Conservation (phyloP, 2,329 filamentous ascomycete genomes). For the Drechslera avenae region DNA sequence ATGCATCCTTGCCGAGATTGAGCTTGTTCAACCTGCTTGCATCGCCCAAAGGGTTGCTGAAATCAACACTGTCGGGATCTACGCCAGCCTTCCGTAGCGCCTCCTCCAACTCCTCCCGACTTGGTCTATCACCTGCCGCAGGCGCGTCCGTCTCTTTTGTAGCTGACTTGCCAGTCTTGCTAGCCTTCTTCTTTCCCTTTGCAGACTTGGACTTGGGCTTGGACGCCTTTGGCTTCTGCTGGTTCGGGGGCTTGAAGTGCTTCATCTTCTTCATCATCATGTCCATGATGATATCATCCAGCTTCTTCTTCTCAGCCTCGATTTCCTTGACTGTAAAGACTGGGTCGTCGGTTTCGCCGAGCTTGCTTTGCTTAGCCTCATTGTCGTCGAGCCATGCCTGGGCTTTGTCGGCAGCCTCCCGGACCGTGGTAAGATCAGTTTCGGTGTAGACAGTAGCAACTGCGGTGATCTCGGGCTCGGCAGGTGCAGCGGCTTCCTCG, state of each 20-base stretch:
- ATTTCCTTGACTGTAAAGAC: conserved; percentile 72
- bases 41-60: conserved; percentile 23
- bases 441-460: conserved; percentile 66
- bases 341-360: conserved; percentile 69
- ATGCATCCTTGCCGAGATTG: conserved; percentile 33
- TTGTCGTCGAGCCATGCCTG: conserved; percentile 75
- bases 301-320: conserved; percentile 68
- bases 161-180: conserved; percentile 28
- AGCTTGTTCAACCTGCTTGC: conserved; percentile 33
- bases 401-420: conserved; percentile 66
- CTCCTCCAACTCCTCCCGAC: conserved; percentile 38
- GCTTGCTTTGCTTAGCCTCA: conserved; percentile 63
- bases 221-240: conserved; percentile 45
- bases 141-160: conserved; percentile 33
- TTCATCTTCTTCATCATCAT: conserved; percentile 66
- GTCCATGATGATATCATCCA: conserved; percentile 73
- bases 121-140: conserved; percentile 27
- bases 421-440: conserved; percentile 71
- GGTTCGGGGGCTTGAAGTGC: conserved; percentile 50
- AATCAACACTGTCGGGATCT: conserved; percentile 33
- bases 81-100: conserved; percentile 42
- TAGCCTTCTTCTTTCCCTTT: conserved; percentile 13
- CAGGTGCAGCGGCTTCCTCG: conserved; percentile 68
- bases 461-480: conserved; percentile 35
- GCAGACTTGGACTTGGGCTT: conserved; percentile 28